phyloP scores from a whole-genome alignment of 129 eudicot genomes.

The Arctium lappa region DNA sequence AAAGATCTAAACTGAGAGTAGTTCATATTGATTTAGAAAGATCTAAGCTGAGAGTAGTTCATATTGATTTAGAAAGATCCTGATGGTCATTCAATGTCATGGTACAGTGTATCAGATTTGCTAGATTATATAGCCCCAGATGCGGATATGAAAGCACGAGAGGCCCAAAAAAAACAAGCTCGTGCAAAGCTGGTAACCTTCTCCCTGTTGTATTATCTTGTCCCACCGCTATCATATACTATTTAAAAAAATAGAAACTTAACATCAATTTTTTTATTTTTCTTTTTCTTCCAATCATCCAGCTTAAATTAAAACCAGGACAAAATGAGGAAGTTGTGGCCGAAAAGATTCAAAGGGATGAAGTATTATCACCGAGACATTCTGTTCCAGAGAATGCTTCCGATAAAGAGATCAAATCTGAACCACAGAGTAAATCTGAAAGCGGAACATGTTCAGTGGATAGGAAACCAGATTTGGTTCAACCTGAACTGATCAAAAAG shows the following conservation, averaged over 20 bases:
- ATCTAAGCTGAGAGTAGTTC: too few species aligned
- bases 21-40: conserved; percentile 3
- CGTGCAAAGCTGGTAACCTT: conserved; percentile 71
- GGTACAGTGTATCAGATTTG: conserved; percentile 85
- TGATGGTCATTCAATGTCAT: neutral
- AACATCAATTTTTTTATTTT: neutral
- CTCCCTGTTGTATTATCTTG: neutral
- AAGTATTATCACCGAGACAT: conserved; percentile 32
- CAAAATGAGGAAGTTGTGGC: conserved; percentile 42
- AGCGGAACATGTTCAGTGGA: conserved; percentile 28
- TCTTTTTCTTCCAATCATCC: conserved; percentile 7
- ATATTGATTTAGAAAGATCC: conserved; percentile 5
- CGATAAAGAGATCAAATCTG: conserved; percentile 62
- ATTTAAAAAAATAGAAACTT: neutral
- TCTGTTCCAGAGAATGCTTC: conserved; percentile 35
- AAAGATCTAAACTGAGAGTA: neutral
- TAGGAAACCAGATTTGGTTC: conserved; percentile 27
- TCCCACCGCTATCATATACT: neutral
- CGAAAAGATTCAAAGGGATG: conserved; percentile 51
- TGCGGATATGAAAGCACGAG: conserved; percentile 85
- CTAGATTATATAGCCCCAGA: conserved; percentile 93
- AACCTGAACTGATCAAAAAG: conserved; percentile 25
- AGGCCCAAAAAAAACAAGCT: conserved; percentile 95
- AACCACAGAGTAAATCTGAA: conserved; percentile 40
- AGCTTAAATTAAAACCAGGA: conserved; percentile 66